Conservation (phyloP, 2,329 filamentous ascomycete species). For the Xylaria multiplex region DNA sequence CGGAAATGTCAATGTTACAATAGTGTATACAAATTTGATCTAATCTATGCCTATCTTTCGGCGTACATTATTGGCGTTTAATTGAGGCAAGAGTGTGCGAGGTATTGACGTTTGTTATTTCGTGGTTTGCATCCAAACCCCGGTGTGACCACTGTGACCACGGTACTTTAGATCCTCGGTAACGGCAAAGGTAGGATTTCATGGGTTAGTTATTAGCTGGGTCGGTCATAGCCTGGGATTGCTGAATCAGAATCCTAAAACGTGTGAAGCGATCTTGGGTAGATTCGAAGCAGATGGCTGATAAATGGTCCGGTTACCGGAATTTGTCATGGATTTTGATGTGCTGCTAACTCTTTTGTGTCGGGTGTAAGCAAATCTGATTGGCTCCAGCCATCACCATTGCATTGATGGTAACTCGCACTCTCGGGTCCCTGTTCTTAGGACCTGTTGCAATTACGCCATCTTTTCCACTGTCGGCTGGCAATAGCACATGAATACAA, state of each 20-base stretch:
- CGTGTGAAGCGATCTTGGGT: conserved; percentile 22
- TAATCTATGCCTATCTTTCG: conserved; percentile 12
- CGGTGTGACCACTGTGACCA: conserved; percentile 6
- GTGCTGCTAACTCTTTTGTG: conserved; percentile 4
- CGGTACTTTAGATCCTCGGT: conserved; percentile 15
- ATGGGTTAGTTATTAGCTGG: not conserved
- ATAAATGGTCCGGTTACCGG: conserved; percentile 25
- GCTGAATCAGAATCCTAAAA: conserved; percentile 27
- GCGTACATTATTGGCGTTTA: conserved; percentile 12
- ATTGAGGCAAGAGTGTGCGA: conserved; percentile 36
- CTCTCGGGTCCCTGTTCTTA: not conserved
- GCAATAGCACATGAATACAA: conserved; percentile 34
- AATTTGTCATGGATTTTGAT: conserved; percentile 26
- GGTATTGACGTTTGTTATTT: conserved; percentile 27
- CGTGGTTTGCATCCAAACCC: conserved; percentile 6
- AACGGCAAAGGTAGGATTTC: conserved; percentile 1
- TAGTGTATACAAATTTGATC: not conserved
- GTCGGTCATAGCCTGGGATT: conserved; percentile 14
- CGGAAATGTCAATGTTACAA: conserved; percentile 10
- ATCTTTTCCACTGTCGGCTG: conserved; percentile 16
- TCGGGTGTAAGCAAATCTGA: conserved; percentile 13
- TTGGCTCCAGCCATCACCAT: conserved; percentile 20
- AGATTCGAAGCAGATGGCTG: conserved; percentile 9
- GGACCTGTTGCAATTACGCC: conserved; percentile 10
- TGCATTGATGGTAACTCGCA: conserved; percentile 24